Base-by-base conservation (phyloP, 345 rosid genomes). In the Eucalyptus sp. region DNA sequence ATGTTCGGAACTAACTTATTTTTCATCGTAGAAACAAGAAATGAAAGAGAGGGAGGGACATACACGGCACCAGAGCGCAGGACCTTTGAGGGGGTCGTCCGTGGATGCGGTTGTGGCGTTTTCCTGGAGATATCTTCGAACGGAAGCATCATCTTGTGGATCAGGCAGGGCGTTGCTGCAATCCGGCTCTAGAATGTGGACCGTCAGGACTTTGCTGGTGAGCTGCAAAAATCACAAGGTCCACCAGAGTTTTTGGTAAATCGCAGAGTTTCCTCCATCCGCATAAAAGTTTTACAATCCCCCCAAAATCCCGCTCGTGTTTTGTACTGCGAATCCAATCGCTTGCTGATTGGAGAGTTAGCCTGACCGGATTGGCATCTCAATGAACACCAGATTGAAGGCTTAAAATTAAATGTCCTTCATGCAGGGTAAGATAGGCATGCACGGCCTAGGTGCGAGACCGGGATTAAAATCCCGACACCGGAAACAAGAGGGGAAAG, bases 1-100 rank as follows among this genome's bases (percentile, higher is more conserved):
- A 20, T 37, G 48, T 41, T 37, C 8, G 27, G 43, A 71, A 33
- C 11, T 5, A 33, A 33, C 43, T 37, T 10, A 50, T 50, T 88
- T 10, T 31, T 46, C 20, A 6, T 20, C 10, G 33, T 50, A 48
- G 62, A 88, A 52, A 44, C 22, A 44, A 10, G 48, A 25, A 48
- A 33, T 8, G 31, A 27, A 4, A 27, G 51, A 27, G 31, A 41
- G 51, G 20, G 87, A 18, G 33, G 37, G 43, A 79, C 31, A 8
- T 64, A 88, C 90, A 11, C 90, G 90, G 43, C 90, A 89, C 90
- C 90, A 89, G 50, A 56, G 58, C 14, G 76, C 83, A 14, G 89
- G 81, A 88, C 86, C 79, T 6, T 90, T 54, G 56, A 87, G 66
- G 5, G 49, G 50, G 11, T 33, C 37, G 16, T 62, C 64, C 7